Percentiles rank a stretch among this genome's conserved stretches.
phyloP scores from a whole-genome alignment of 2,329 filamentous ascomycete species.

The Fusarium fujikuroi region DNA sequence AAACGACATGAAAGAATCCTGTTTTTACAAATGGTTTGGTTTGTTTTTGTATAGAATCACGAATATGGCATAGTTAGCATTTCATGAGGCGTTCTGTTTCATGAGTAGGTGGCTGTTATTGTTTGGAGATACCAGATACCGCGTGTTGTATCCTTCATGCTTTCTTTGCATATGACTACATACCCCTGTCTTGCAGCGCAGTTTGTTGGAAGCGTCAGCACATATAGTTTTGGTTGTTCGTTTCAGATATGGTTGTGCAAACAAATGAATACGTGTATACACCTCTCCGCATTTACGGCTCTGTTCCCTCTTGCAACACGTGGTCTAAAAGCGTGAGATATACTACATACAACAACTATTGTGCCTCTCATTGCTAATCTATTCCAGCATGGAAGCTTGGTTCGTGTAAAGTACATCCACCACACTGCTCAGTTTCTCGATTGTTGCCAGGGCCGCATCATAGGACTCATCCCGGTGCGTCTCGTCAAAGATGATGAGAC shows the following conservation, averaged over 20 bases:
- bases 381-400: constrained; percentile 95
- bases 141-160: constrained; percentile 24
- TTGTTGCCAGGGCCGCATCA: constrained; percentile 91
- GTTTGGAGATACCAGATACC: constrained; percentile 39
- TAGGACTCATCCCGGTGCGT: constrained; percentile 92
- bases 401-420: constrained; percentile 98
- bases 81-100: constrained; percentile 39
- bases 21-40: background rate
- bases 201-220: background rate
- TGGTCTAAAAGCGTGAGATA: constrained; percentile 46
- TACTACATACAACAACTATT: constrained; percentile 47
- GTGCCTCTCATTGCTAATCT: constrained; percentile 44
- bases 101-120: constrained; percentile 20
- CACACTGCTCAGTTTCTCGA: constrained; percentile 96
- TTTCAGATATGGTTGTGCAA: constrained; percentile 14
- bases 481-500: constrained; percentile 97
- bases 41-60: constrained; percentile 24
- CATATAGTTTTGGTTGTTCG: constrained; percentile 2
- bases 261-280: constrained; percentile 20
- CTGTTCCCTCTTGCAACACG: constrained; percentile 45
- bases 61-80: constrained; percentile 33
- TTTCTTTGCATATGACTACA: constrained; percentile 19
- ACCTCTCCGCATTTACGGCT: constrained; percentile 39
- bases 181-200: constrained; percentile 14
- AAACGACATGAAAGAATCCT: background rate